These are phyloP conservation scores for Puya raimondii DNA, from an alignment of 176 grass and related monocot species.

Conservation along the genomic window DNA sequence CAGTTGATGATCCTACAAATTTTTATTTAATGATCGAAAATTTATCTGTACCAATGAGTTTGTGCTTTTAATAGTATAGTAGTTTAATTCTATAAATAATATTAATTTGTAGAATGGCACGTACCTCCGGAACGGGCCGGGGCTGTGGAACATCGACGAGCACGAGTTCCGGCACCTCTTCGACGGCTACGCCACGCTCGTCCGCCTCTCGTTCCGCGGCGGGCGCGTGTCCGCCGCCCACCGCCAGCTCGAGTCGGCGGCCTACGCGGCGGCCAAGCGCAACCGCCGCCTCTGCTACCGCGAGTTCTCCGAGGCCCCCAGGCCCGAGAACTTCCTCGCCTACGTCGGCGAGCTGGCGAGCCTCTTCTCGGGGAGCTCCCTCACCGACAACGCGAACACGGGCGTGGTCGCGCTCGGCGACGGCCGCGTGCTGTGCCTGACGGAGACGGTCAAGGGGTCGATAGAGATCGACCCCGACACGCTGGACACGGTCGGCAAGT, in stretches of 20 bases:
- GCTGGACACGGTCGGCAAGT: slow-evolving; percentile 76
- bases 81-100: too few species aligned
- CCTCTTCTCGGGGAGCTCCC: slow-evolving; percentile 77
- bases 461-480: slow-evolving; percentile 85
- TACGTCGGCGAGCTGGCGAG: slow-evolving; percentile 52
- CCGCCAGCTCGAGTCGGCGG: slow-evolving; percentile 88
- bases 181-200: slow-evolving; percentile 90
- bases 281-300: slow-evolving; percentile 77
- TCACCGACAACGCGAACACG: slow-evolving; percentile 99
- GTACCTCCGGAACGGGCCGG: slow-evolving; percentile 89
- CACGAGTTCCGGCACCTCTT: slow-evolving; percentile 94
- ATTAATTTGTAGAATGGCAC: slow-evolving; percentile 75
- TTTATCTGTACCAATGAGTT: too few species aligned
- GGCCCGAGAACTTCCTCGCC: slow-evolving; percentile 37
- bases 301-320: slow-evolving; percentile 91
- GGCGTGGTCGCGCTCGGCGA: slow-evolving; percentile 84
- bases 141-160: slow-evolving; percentile 80
- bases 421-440: slow-evolving; percentile 90
- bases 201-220: slow-evolving; percentile 68
- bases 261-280: slow-evolving; percentile 74
- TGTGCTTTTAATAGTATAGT: too few species aligned
- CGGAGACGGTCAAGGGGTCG: slow-evolving; percentile 90
- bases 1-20: too few species aligned
- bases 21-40: too few species aligned
- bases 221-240: slow-evolving; percentile 52